Evolutionary conservation across 2,329 filamentous ascomycete genomes (phyloP).

Genomic region (Pleoardoris graminearum): DNA sequence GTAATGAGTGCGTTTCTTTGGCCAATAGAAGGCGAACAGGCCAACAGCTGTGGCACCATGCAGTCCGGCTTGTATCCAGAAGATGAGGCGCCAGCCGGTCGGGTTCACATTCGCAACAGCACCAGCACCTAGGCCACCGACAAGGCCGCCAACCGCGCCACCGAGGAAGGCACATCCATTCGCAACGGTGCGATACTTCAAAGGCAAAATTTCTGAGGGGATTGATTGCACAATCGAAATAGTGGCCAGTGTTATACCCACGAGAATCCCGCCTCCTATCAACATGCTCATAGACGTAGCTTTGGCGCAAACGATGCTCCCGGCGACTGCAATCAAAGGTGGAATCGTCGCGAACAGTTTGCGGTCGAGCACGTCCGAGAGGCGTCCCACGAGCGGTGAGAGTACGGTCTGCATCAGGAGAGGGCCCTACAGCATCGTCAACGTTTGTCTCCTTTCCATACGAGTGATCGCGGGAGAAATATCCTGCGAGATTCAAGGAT

Average conservation of each 20-base stretch:
- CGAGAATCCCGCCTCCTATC: constrained; percentile 61
- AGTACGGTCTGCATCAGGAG: constrained; percentile 62
- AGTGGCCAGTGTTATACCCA: constrained; percentile 58
- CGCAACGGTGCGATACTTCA: constrained; percentile 60
- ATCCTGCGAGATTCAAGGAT: too few species aligned
- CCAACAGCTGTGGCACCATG: constrained; percentile 55
- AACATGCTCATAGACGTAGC: constrained; percentile 60
- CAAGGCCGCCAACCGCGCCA: constrained; percentile 57
- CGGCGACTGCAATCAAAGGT: constrained; percentile 58
- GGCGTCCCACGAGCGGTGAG: constrained; percentile 59
- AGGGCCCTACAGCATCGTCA: constrained; percentile 49
- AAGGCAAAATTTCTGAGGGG: constrained; percentile 59
- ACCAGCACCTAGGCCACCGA: constrained; percentile 56
- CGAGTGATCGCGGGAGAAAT: neutral
- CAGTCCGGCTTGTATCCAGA: constrained; percentile 62
- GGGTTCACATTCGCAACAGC: constrained; percentile 55
- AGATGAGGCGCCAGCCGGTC: constrained; percentile 60
- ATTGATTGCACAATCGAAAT: constrained; percentile 61
- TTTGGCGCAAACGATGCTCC: constrained; percentile 59
- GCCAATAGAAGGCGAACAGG: constrained; percentile 47
- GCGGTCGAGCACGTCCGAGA: constrained; percentile 61
- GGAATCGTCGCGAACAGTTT: constrained; percentile 58
- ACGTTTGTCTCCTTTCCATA: neutral
- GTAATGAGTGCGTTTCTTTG: constrained; percentile 33
- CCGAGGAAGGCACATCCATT: constrained; percentile 59